Percentiles rank a stretch among this genome's conserved stretches.
Evolutionary conservation across 345 rosid genomes (phyloP).

Genomic region (Rhodomyrtus tomentosa): DNA sequence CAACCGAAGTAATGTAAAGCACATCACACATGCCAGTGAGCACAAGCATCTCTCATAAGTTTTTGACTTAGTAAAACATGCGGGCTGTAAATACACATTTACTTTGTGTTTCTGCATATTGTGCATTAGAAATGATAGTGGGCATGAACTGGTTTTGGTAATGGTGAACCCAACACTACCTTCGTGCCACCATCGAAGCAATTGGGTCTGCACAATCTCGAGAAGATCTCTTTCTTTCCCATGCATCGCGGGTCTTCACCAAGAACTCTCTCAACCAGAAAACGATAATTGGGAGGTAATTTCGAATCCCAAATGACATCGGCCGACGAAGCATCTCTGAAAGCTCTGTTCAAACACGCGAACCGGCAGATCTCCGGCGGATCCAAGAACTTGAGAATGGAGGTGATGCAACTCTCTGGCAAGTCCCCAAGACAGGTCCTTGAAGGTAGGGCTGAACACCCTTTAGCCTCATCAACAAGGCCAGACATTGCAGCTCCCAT

Average conservation of each 20-base stretch:
- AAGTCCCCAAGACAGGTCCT: slow-evolving; percentile 17
- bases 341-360: slow-evolving; percentile 18
- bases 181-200: slow-evolving; percentile 22
- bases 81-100: neutral
- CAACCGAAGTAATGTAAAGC: neutral
- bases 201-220: slow-evolving; percentile 12
- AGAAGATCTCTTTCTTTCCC: slow-evolving; percentile 19
- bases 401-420: slow-evolving; percentile 21
- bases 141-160: neutral
- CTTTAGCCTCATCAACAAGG: neutral
- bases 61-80: neutral
- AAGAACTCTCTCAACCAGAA: slow-evolving; percentile 1
- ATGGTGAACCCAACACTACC: slow-evolving; percentile 4
- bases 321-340: slow-evolving; percentile 17
- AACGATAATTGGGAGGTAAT: slow-evolving; percentile 19
- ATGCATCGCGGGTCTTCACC: neutral
- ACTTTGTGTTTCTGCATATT: neutral
- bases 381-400: slow-evolving; percentile 10
- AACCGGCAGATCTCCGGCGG: slow-evolving; percentile 23
- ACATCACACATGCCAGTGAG: neutral
- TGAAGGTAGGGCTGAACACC: neutral
- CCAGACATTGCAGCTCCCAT: slow-evolving; percentile 1
- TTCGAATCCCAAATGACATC: slow-evolving; percentile 28
- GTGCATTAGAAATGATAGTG: neutral
- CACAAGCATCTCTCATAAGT: neutral